These are phyloP conservation scores for Chloranthus sessilifolius DNA, from an alignment of 164 flowering plant genomes.

Conservation along the genomic window DNA sequence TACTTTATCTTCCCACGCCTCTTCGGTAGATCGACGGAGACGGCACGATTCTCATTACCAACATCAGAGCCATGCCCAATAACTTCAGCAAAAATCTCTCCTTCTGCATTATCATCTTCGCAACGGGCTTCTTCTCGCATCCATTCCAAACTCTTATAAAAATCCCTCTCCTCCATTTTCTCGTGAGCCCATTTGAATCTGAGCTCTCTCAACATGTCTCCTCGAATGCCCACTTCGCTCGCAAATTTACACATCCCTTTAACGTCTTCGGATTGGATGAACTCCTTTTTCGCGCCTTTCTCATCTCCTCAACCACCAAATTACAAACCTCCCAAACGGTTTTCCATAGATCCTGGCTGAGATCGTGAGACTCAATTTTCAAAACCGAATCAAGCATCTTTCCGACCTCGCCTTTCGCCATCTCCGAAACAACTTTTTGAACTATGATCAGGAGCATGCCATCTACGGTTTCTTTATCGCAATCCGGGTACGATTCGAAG, in stretches of 20 bases:
- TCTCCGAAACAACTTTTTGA: conserved; percentile 58
- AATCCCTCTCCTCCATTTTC: conserved; percentile 74
- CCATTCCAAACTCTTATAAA: conserved; percentile 49
- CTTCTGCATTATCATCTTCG: conserved; percentile 15
- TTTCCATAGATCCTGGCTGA: conserved; percentile 85
- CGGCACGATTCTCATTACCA: conserved; percentile 11
- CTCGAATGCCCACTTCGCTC: conserved; percentile 77
- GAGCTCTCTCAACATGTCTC: conserved; percentile 83
- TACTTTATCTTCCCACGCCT: conserved; percentile 76
- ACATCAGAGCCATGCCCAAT: conserved; percentile 9
- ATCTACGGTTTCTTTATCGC: conserved; percentile 61
- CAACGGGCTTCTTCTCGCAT: conserved; percentile 25
- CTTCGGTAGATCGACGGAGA: conserved; percentile 56
- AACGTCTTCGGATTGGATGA: conserved; percentile 64
- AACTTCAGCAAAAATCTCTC: conserved; percentile 2
- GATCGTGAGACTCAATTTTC: conserved; percentile 35
- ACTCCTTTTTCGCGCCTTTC: conserved; percentile 64
- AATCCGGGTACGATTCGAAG: conserved; percentile 41
- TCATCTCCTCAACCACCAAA: conserved; percentile 67
- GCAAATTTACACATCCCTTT: conserved; percentile 81
- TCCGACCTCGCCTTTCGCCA: conserved; percentile 54
- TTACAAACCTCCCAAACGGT: conserved; percentile 78
- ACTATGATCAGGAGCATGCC: conserved; percentile 72
- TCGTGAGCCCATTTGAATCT: conserved; percentile 93
- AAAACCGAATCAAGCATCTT: conserved; percentile 27